phyloP scores from a whole-genome alignment of 352 stramenopile genomes.

The Ophiocytium majus region DNA sequence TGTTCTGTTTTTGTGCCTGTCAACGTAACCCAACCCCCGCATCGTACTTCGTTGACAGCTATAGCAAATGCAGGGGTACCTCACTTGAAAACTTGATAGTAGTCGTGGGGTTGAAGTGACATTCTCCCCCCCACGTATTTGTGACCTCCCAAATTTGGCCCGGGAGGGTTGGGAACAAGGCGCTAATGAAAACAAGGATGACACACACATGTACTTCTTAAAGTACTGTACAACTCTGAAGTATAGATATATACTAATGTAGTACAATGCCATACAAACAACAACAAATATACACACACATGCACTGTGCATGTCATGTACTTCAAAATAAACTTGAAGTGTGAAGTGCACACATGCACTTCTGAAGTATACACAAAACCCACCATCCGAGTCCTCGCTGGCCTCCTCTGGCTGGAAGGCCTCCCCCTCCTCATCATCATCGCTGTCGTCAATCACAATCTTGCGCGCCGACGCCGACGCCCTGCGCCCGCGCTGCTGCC shows the following conservation, averaged over 20 bases:
- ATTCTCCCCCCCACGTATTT: no score
- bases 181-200: not conserved
- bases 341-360: not conserved
- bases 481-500: not conserved
- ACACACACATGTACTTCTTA: no score
- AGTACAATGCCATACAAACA: no score
- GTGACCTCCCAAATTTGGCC: not conserved
- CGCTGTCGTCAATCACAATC: not conserved
- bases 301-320: not conserved
- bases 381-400: not conserved
- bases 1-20: no score
- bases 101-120: no score
- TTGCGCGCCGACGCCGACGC: not conserved
- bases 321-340: not conserved
- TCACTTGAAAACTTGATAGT: no score
- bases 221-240: no score
- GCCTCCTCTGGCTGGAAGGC: not conserved
- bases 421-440: not conserved
- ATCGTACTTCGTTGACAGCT: no score
- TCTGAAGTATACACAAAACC: not conserved
- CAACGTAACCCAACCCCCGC: no score
- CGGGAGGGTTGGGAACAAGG: not conserved
- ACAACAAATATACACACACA: not conserved
- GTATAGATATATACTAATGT: no score
- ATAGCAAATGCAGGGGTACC: no score